A percentile compares a stretch with the other conserved stretches of the same genome.
Evolutionary conservation across 202 grass and related monocot genomes (phyloP).

Genomic region (Carex arenaria): DNA sequence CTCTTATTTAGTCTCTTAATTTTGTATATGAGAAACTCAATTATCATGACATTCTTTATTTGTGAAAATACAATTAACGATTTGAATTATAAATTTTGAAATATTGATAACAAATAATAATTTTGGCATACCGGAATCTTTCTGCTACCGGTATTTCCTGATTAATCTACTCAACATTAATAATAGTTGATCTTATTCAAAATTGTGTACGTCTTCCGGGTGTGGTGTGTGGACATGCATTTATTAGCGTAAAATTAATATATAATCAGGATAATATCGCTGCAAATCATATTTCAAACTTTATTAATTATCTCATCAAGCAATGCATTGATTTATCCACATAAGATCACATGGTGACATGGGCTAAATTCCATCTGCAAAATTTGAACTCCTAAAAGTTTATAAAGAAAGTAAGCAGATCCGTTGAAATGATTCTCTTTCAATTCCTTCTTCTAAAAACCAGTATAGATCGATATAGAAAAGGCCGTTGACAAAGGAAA

Average conservation of each 20-base stretch:
- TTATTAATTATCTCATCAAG: neutral
- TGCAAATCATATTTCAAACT: neutral
- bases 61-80: neutral
- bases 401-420: neutral
- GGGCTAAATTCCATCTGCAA: conserved; percentile 36
- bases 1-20: neutral
- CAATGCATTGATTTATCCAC: neutral
- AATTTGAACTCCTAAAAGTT: no score
- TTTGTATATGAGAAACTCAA: neutral
- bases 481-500: conserved; percentile 26
- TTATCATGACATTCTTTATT: neutral
- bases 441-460: no score
- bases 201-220: no score
- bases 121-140: no score
- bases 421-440: neutral
- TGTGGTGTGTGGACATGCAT: neutral
- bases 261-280: neutral
- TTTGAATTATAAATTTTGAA: neutral
- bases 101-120: no score
- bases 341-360: conserved; percentile 10
- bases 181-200: no score
- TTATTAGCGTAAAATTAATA: neutral
- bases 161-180: no score
- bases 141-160: no score
- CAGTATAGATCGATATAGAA: neutral